Evolutionary conservation across 129 eudicot species (phyloP), one percentile per base, ranked within the genome.

Genomic region (Flaveria brownii): DNA sequence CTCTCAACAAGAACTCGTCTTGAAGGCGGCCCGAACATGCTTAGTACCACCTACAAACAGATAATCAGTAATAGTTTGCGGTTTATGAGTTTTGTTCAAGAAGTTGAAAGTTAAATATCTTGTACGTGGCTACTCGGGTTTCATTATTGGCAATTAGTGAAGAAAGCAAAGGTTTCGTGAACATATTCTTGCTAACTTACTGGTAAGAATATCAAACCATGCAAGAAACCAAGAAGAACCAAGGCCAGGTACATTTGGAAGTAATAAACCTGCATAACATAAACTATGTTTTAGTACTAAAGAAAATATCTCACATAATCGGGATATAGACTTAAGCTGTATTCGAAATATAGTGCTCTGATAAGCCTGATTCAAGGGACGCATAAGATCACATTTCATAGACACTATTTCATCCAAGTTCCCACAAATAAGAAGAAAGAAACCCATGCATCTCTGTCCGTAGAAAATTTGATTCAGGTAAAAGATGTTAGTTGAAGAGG

Each of bases 21-120:
- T 57, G 98, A 94, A 18, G 97, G 98, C n/a, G 97, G 98, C 46
- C 98, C 98, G 63, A 91, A 88, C 88, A 94, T 85, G 91, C 98
- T 94, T 76, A 94, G 71, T 67, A 92, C 42, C 17, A 89, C 97
- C 97, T 91, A 84, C 81, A 87, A 81, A 68, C 41, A 42, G 6
- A 68, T 54, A 17, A 68, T 33, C 68, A 61, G n/a, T 26, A 66
- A 17, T 63, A 64, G 72, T 75, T 61, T 43, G 60, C 33, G 39
- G n/a, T 25, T 60, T 60, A 60, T 7, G n/a, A 2, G 66, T 25
- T 7, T 16, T 60, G 22, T 2, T 57, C 33, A 52, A 55, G 16
- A 17, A 1, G 16, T 61, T 0, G n/a, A 26, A 12, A 28, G 5
- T 62, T 14, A 14, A 61, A 28, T 25, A 33, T 33, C 39, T 33